A percentile compares a stretch with the other conserved stretches of the same genome.
phyloP scores from a whole-genome alignment of 331 rosid genomes.

The Saraca asoca region DNA sequence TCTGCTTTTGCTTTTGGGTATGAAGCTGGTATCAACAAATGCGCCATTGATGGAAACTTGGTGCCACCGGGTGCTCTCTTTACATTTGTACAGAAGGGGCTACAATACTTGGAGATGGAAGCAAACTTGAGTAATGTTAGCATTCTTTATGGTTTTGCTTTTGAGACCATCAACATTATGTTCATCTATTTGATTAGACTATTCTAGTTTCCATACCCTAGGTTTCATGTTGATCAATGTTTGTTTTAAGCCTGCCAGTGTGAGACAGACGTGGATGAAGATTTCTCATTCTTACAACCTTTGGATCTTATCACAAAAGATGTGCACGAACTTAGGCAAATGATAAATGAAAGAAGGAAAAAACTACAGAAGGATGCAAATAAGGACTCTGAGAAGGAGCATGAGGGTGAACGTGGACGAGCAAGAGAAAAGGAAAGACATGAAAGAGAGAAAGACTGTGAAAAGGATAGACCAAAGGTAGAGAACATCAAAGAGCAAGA shows the following conservation, averaged over 20 bases:
- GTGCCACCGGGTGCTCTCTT: conserved; percentile 87
- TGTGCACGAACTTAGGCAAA: conserved; percentile 75
- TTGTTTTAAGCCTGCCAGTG: conserved; percentile 78
- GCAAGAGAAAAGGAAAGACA: conserved; percentile 74
- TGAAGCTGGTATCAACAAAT: conserved; percentile 85
- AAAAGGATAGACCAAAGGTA: conserved; percentile 54
- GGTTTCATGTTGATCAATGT: conserved; percentile 59
- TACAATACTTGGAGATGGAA: conserved; percentile 98
- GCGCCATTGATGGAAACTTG: conserved; percentile 83
- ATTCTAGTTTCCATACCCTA: conserved; percentile 35
- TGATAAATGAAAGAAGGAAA: conserved; percentile 73
- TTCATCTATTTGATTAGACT: conserved; percentile 25
- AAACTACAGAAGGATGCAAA: conserved; percentile 56
- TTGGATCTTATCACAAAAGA: conserved; percentile 90
- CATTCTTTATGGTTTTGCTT: conserved; percentile 35
- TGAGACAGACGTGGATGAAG: conserved; percentile 88
- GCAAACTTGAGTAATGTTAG: conserved; percentile 97
- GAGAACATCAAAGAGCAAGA: conserved; percentile 69
- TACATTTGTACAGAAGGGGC: conserved; percentile 89
- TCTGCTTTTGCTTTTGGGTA: conserved; percentile 93
- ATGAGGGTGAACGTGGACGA: conserved; percentile 61
- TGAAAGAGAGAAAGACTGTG: conserved; percentile 51
- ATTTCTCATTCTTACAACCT: conserved; percentile 92
- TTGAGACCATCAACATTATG: background rate
- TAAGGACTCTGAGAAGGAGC: conserved; percentile 67